Conservation (phyloP, 129 eudicot species). For the Sambucus nigra region DNA sequence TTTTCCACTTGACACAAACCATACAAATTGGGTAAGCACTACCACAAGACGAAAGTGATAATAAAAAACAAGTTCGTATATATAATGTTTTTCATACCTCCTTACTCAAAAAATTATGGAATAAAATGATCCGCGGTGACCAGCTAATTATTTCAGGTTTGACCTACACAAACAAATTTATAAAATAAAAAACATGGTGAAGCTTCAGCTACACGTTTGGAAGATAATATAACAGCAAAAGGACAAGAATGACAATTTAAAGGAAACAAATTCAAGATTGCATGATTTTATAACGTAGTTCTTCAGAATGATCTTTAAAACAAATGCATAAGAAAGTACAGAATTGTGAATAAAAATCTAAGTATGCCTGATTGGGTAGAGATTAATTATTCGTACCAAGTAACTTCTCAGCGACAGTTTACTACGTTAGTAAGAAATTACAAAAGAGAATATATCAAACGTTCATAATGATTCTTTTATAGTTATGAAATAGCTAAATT, state of each 20-base stretch:
- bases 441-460: too few relatives aligned
- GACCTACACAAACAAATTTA: constrained; percentile 37
- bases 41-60: not conserved
- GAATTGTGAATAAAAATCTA: too few relatives aligned
- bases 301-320: too few relatives aligned
- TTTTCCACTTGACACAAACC: not conserved
- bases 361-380: too few relatives aligned
- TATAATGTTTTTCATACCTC: constrained; percentile 42
- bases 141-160: constrained; percentile 90
- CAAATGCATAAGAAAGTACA: too few relatives aligned
- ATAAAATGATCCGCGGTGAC: constrained; percentile 73
- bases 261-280: not conserved
- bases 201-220: constrained; percentile 3
- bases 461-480: too few relatives aligned
- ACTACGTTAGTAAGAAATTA: too few relatives aligned
- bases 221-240: too few relatives aligned
- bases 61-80: not conserved
- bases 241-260: not conserved
- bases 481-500: too few relatives aligned
- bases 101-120: constrained; percentile 68
- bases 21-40: not conserved
- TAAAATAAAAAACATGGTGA: not conserved
- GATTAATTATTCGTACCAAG: too few relatives aligned
- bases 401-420: too few relatives aligned
- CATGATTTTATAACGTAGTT: too few relatives aligned